Evolutionary conservation across 441 rosid species (phyloP).

Genomic region (Gossypium lobatum): DNA sequence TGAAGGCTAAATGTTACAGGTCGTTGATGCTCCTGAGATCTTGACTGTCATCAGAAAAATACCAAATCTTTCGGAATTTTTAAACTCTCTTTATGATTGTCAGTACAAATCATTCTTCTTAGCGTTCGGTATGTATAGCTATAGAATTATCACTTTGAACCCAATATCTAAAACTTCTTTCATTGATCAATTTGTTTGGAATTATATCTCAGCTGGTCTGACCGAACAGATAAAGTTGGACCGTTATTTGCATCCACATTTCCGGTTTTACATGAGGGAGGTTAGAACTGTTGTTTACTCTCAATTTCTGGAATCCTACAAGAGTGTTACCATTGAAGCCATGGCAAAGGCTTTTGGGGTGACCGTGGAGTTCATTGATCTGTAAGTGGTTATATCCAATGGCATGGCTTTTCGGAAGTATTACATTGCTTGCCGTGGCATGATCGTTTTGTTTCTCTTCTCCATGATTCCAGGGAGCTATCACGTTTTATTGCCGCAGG

Average conservation of each 20-base stretch:
- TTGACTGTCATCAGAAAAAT: constrained; percentile 93
- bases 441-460: not conserved
- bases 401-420: not conserved
- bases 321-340: constrained; percentile 93
- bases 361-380: constrained; percentile 82
- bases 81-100: constrained; percentile 86
- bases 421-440: not conserved
- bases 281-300: constrained; percentile 89
- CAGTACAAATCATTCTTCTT: constrained; percentile 87
- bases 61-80: constrained; percentile 77
- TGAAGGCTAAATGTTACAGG: constrained; percentile 42
- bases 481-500: constrained; percentile 93
- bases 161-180: not conserved
- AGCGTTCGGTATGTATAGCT: constrained; percentile 63
- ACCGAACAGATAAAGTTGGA: constrained; percentile 86
- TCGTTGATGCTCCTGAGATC: constrained; percentile 98
- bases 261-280: constrained; percentile 99
- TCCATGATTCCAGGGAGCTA: constrained; percentile 60
- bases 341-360: constrained; percentile 99
- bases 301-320: constrained; percentile 91
- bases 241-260: constrained; percentile 87
- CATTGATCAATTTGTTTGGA: not conserved
- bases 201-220: constrained; percentile 64
- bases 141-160: not conserved
- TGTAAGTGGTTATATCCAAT: constrained; percentile 46